Percentiles rank a stretch among this genome's conserved stretches.
Conservation (phyloP, 2,329 filamentous ascomycete species). For the Sporothrix variecibatus region DNA sequence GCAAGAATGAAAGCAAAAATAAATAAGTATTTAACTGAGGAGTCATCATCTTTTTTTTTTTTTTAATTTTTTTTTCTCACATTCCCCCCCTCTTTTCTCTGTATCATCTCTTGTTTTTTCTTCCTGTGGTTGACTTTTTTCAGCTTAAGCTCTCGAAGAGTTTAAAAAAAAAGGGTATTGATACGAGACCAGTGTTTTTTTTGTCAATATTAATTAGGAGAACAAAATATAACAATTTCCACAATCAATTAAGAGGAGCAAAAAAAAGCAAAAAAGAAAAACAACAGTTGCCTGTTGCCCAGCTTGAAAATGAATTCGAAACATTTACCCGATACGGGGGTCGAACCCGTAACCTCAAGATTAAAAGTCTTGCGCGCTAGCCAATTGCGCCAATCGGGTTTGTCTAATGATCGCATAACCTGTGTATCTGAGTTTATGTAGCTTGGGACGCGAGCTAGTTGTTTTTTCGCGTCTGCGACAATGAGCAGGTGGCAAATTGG, state of each 20-base stretch:
- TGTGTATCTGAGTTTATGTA: not conserved
- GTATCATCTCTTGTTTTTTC: too few species aligned
- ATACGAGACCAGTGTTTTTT: too few species aligned
- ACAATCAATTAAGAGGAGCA: not conserved
- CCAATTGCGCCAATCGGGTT: conserved; percentile 21
- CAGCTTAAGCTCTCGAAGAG: too few species aligned
- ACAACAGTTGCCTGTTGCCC: not conserved
- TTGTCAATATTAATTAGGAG: not conserved
- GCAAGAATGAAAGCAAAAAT: too few species aligned
- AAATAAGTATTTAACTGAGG: too few species aligned
- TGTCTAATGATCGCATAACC: not conserved
- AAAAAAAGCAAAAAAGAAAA: not conserved
- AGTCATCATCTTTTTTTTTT: too few species aligned
- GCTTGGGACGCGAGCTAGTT: not conserved
- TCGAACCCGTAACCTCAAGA: conserved; percentile 22
- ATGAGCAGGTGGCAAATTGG: not conserved
- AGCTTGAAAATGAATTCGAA: not conserved
- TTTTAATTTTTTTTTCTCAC: too few species aligned
- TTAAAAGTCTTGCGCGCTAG: conserved; percentile 22
- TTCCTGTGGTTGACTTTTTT: too few species aligned
- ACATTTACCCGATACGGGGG: conserved; percentile 16
- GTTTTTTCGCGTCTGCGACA: not conserved
- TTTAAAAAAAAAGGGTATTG: too few species aligned
- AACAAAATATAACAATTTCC: not conserved
- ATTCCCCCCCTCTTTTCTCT: too few species aligned